phyloP scores from a whole-genome alignment of 192 early-diverging fungal genomes.

The Cetraspora pellucida region DNA sequence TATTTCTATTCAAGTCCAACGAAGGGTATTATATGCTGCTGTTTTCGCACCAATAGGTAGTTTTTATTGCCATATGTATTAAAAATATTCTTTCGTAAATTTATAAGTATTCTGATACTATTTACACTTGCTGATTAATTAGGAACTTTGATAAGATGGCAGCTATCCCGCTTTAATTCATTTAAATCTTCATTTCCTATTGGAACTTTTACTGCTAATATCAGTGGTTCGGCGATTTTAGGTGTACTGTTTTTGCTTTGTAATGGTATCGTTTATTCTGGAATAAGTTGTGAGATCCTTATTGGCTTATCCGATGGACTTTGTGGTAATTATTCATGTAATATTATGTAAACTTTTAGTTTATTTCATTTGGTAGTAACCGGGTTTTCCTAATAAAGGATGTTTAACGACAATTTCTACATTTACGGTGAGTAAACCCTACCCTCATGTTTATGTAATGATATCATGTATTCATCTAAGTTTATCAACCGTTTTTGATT shows the following conservation, averaged over 20 bases:
- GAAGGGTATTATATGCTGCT: conserved; percentile 43
- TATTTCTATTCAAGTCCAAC: conserved; percentile 9
- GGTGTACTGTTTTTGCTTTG: conserved; percentile 46
- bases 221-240: conserved; percentile 48
- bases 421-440: conserved; percentile 21
- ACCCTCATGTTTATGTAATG: background rate
- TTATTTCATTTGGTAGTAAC: background rate
- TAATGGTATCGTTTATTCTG: conserved; percentile 33
- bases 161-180: conserved; percentile 49
- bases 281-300: conserved; percentile 26
- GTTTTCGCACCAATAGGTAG: conserved; percentile 53
- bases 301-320: conserved; percentile 54
- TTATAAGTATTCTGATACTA: no score
- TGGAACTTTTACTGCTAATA: conserved; percentile 57
- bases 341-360: background rate
- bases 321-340: conserved; percentile 48
- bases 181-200: conserved; percentile 42
- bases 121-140: background rate
- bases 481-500: background rate
- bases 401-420: conserved; percentile 34
- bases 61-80: background rate
- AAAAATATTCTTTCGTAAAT: no score
- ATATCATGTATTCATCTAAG: background rate
- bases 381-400: background rate
- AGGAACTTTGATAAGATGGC: conserved; percentile 55